phyloP scores from a whole-genome alignment of 371 early-diverging fungal genomes.

The Phascolomyces articulosus region DNA sequence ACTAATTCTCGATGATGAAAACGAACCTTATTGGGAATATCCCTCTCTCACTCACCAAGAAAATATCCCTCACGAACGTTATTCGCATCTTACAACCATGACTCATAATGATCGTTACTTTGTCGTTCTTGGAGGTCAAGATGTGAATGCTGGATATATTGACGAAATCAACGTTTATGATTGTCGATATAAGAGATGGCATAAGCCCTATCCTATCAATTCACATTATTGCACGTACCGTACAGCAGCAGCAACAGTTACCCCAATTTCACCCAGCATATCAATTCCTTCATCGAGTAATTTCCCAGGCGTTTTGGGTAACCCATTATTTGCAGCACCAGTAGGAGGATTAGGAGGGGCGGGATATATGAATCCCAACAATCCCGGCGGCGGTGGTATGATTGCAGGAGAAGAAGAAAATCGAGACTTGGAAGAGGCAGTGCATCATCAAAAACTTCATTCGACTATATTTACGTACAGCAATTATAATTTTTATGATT shows the following conservation, averaged over 20 bases:
- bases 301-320: background rate
- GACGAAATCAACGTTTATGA: slow-evolving; percentile 70
- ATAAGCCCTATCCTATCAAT: slow-evolving; percentile 51
- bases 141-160: slow-evolving; percentile 63
- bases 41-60: slow-evolving; percentile 19
- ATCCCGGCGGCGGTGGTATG: background rate
- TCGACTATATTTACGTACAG: slow-evolving; percentile 57
- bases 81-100: slow-evolving; percentile 68
- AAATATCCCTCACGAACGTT: slow-evolving; percentile 57
- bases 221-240: slow-evolving; percentile 75
- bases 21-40: slow-evolving; percentile 50
- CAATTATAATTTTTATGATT: slow-evolving; percentile 68
- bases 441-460: background rate
- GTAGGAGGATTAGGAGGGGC: no score
- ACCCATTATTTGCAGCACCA: background rate
- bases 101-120: slow-evolving; percentile 44
- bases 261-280: slow-evolving; percentile 27
- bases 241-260: slow-evolving; percentile 59
- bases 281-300: background rate
- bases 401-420: slow-evolving; percentile 5
- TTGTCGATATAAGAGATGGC: slow-evolving; percentile 57
- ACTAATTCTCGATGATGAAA: slow-evolving; percentile 35
- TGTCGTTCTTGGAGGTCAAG: slow-evolving; percentile 77
- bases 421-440: background rate
- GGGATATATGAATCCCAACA: no score